Conservation (phyloP, 441 rosid genomes). For the Macaranga tanarius region DNA sequence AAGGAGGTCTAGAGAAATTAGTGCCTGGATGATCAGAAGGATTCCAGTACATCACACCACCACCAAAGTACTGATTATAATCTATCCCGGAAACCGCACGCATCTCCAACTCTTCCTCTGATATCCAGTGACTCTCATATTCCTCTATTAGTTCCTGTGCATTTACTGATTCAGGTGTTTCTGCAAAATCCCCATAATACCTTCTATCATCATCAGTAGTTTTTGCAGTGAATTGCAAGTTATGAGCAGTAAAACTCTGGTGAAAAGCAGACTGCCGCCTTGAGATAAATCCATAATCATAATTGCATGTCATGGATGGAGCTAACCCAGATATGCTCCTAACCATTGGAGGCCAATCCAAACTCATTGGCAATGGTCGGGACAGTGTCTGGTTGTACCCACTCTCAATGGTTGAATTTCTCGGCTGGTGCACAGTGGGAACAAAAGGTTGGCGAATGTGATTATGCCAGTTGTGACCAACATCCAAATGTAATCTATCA, state of each 20-base stretch:
- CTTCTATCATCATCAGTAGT: conserved; percentile 48
- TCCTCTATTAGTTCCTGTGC: conserved; percentile 62
- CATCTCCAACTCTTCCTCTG: conserved; percentile 91
- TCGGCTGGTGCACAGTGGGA: conserved; percentile 67
- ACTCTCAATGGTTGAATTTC: conserved; percentile 67
- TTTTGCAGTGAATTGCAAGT: conserved; percentile 39
- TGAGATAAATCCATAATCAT: conserved; percentile 70
- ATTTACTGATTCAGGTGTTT: conserved; percentile 59
- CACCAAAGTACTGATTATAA: conserved; percentile 94
- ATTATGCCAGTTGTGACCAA: conserved; percentile 84
- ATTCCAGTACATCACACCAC: conserved; percentile 99
- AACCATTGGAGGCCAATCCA: conserved; percentile 98
- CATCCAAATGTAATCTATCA: conserved; percentile 95
- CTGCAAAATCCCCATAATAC: conserved; percentile 56
- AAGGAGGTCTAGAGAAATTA: conserved; percentile 93
- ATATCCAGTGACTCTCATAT: conserved; percentile 78
- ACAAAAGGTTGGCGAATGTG: conserved; percentile 76
- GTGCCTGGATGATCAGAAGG: conserved; percentile 84
- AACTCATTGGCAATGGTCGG: conserved; percentile 79
- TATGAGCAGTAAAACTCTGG: conserved; percentile 50
- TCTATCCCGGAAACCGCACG: conserved; percentile 82
- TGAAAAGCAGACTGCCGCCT: conserved; percentile 54
- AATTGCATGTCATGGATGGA: conserved; percentile 66
- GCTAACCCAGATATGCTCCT: conserved; percentile 69
- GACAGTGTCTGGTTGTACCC: conserved; percentile 65